A percentile compares a stretch with the other conserved stretches of the same genome.
phyloP scores from a whole-genome alignment of 495 filamentous ascomycete genomes.

The Neurospora tetraspora region DNA sequence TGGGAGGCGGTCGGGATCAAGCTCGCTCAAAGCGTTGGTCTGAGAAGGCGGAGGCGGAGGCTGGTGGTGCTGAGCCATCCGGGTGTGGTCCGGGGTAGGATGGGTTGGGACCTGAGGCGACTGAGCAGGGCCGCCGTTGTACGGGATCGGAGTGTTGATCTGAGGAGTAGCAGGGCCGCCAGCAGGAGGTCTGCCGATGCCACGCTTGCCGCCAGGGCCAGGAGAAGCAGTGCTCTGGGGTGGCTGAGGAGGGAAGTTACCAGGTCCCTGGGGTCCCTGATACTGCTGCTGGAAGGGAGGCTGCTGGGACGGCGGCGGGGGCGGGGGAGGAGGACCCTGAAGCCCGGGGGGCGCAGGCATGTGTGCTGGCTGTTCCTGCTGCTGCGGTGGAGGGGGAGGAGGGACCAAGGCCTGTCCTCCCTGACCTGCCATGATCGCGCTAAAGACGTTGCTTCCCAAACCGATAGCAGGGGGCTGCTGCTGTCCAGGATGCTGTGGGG shows the following conservation, averaged over 20 bases:
- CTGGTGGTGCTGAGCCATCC: constrained; percentile 23
- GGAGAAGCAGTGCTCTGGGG: constrained; percentile 80
- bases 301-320: constrained; percentile 42
- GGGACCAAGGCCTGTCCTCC: constrained; percentile 78
- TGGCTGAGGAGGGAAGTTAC: constrained; percentile 50
- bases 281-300: constrained; percentile 42
- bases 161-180: constrained; percentile 82
- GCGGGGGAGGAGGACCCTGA: constrained; percentile 50
- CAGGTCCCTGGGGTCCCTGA: constrained; percentile 33
- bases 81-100: constrained; percentile 54
- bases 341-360: constrained; percentile 57
- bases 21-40: constrained; percentile 73
- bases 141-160: constrained; percentile 71
- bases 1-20: constrained; percentile 77
- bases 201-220: constrained; percentile 61
- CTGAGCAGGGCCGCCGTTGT: constrained; percentile 59
- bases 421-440: constrained; percentile 89
- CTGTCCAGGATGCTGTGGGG: constrained; percentile 65
- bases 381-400: constrained; percentile 64
- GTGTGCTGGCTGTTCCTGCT: constrained; percentile 43
- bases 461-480: constrained; percentile 63
- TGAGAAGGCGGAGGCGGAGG: constrained; percentile 37
- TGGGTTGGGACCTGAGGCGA: constrained; percentile 78
- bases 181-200: constrained; percentile 42
- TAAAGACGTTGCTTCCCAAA: constrained; percentile 88